Base-by-base conservation (phyloP, 2,329 filamentous ascomycete genomes). In the Hymenoscyphus repandus region DNA sequence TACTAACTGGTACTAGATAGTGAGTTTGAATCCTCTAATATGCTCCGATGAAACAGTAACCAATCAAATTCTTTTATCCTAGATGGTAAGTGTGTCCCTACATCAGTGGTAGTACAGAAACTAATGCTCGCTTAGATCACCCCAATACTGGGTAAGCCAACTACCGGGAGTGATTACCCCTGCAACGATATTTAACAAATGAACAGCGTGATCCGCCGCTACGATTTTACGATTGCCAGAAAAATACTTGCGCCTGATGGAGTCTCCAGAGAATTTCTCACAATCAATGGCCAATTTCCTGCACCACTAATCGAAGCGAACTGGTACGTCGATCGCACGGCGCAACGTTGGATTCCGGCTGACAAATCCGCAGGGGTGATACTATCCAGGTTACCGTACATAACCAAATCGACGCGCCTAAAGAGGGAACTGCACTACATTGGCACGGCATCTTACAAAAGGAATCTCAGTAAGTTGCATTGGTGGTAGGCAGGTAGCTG, bases 381-480 rank as follows among this genome's bases (percentile, higher is more conserved):
- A 62, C 51, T 2, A 74, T 82, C 45, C 71, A 86, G 48, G 79
- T 89, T 36, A 82, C 82, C 27, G 76, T 91, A 50, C 76, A 80
- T 67, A 93, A 93, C 67, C 76, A 81, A 45, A 78, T 90, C 11
- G 77, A 70, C 10, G 67, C 62, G 27, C 58, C 59, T 20, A 49
- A 58, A 33, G 63, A 69, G 52, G 61, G 65, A 7, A 71, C 57
- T 60, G 65, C 68, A 58, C 65, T 60, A 58, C 54, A 80, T 72
- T 52, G 70, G 70, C 33, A 76, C 75, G 78, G 74, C 22, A 54
- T 80, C 42, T 68, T 74, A 32, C 74, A 80, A 58, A 65, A 59
- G 45, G 51, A n/a, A 1, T 58, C 55, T 9, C 61, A 53, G 53
- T 57, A 44, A 41, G 56, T 13, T 11, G 12, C 12, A 13, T 37